Evolutionary conservation across 805 yeast species (phyloP).

Genomic region (Debaryomyces castellii): DNA sequence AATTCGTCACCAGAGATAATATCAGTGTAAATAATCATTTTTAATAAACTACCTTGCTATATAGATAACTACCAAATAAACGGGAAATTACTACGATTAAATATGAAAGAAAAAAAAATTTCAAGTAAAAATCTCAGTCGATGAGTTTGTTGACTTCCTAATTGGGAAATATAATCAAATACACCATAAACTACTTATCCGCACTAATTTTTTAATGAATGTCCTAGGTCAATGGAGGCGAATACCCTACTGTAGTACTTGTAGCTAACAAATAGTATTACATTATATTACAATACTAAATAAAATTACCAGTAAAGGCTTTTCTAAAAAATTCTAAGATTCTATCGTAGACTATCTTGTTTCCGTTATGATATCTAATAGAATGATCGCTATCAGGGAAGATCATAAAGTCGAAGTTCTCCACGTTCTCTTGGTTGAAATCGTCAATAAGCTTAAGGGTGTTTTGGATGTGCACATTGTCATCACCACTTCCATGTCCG

Average conservation of each 20-base stretch:
- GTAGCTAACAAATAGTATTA: background rate
- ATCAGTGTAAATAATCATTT: constrained; percentile 55
- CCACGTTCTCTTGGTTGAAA: constrained; percentile 69
- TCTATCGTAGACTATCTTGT: constrained; percentile 62
- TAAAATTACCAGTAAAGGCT: constrained; percentile 17
- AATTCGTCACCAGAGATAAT: constrained; percentile 92
- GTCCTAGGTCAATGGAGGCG: too few species aligned
- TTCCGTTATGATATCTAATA: constrained; percentile 71
- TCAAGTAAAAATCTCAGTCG: background rate
- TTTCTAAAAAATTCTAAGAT: constrained; percentile 15
- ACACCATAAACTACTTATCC: too few species aligned
- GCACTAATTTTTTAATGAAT: too few species aligned
- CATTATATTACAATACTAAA: background rate
- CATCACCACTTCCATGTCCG: constrained; percentile 86
- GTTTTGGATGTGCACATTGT: constrained; percentile 78
- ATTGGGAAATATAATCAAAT: background rate
- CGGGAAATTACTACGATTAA: background rate
- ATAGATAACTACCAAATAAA: background rate
- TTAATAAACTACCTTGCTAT: constrained; percentile 7
- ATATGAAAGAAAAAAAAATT: background rate
- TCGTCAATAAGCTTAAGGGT: constrained; percentile 61
- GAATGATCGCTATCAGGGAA: constrained; percentile 83
- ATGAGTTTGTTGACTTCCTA: constrained; percentile 2
- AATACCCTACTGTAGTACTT: too few species aligned
- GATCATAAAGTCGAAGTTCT: constrained; percentile 76